Evolutionary conservation across 139 green algal species (phyloP).

Genomic region (Mychonastes homosphaera): DNA sequence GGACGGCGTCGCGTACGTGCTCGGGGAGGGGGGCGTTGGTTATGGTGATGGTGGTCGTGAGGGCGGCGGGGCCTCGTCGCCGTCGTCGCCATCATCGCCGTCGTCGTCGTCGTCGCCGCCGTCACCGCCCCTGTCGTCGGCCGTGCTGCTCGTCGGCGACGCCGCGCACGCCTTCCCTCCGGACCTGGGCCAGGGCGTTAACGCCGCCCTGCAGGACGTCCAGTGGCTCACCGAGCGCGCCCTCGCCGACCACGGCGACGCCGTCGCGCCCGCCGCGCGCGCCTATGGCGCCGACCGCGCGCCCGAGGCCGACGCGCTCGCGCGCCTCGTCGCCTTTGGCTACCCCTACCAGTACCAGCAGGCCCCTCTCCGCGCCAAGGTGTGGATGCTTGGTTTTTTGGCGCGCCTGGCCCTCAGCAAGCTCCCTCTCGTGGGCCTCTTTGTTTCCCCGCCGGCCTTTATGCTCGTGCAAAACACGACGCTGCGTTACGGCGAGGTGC

Average conservation of each 20-base stretch:
- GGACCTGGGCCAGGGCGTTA: conserved; percentile 18
- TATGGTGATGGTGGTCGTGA: neutral
- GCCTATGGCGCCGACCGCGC: conserved; percentile 8
- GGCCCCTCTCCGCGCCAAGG: neutral
- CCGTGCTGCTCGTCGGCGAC: conserved; percentile 16
- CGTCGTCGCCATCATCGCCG: no score
- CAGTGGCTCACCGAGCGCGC: conserved; percentile 10
- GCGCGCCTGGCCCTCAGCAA: conserved; percentile 7
- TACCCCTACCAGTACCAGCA: conserved; percentile 19
- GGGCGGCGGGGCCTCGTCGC: neutral
- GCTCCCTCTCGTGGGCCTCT: conserved; percentile 9
- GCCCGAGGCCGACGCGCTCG: conserved; percentile 10
- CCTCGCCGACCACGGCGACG: neutral
- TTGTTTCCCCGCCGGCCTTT: conserved; percentile 8
- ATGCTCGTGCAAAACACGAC: conserved; percentile 6
- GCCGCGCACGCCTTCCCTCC: conserved; percentile 20
- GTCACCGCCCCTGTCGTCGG: no score
- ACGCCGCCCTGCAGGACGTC: conserved; percentile 16
- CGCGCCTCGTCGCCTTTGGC: conserved; percentile 13
- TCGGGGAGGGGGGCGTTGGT: no score
- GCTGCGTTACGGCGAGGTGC: conserved; percentile 3
- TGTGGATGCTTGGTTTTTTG: conserved; percentile 9
- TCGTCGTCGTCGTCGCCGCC: no score
- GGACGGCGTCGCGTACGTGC: conserved; percentile 1
- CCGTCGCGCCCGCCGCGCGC: conserved; percentile 2